A percentile compares a stretch with the other conserved stretches of the same genome.
Conservation (phyloP, 2,329 filamentous ascomycete species). For the Aspergillus caelatus region DNA sequence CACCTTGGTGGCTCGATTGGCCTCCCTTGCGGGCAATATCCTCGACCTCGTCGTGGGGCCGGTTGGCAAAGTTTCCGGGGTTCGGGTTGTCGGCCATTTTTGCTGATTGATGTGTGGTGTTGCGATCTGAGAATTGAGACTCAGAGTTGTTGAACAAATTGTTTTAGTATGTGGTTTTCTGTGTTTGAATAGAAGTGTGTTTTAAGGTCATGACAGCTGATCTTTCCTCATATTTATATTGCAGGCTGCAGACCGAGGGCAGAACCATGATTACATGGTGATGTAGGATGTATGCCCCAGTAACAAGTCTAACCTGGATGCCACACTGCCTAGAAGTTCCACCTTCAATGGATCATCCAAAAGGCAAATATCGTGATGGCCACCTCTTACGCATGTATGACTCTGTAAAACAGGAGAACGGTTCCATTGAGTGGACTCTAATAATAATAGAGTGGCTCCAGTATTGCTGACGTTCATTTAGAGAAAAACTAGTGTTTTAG, state of each 20-base stretch:
- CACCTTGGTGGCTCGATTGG: slow-evolving; percentile 31
- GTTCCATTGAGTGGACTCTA: background rate
- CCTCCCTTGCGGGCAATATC: slow-evolving; percentile 51
- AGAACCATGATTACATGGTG: background rate
- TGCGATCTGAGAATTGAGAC: no score
- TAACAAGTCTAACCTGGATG: no score
- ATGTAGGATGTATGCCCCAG: background rate
- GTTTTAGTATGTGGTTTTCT: no score
- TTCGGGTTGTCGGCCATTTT: slow-evolving; percentile 38
- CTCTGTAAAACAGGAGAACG: background rate
- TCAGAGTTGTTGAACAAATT: no score
- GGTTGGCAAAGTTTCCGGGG: slow-evolving; percentile 57
- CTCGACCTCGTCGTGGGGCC: slow-evolving; percentile 52
- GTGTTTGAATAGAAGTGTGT: no score
- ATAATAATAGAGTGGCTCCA: background rate
- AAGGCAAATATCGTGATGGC: background rate
- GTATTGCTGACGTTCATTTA: background rate
- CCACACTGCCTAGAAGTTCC: no score
- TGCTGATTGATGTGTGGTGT: background rate
- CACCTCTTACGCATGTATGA: background rate
- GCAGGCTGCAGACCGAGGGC: background rate
- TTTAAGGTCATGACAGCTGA: no score
- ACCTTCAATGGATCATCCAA: no score
- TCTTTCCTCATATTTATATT: background rate
- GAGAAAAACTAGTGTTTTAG: background rate